These are phyloP conservation scores for Fusarium domesticum DNA, from an alignment of 2,329 filamentous ascomycete genomes.

Conservation along the genomic window DNA sequence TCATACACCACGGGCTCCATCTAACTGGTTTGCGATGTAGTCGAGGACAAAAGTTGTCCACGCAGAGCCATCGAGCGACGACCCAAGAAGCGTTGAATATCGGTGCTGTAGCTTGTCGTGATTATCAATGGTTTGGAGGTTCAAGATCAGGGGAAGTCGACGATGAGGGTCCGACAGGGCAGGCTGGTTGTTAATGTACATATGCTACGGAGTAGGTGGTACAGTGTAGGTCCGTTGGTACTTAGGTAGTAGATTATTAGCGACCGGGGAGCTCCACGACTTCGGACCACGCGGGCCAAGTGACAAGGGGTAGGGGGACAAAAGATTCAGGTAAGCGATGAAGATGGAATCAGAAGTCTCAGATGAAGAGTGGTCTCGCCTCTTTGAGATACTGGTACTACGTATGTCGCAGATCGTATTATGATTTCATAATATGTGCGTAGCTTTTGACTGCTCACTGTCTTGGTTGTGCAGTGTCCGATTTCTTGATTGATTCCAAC, in stretches of 20 bases:
- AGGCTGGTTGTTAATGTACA: slow-evolving; percentile 24
- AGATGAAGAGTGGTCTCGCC: not conserved
- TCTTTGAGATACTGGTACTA: not conserved
- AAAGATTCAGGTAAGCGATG: not conserved
- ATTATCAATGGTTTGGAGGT: slow-evolving; percentile 11
- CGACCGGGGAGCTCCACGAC: slow-evolving; percentile 7
- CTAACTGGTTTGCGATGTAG: slow-evolving; percentile 30
- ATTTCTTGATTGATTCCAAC: slow-evolving; percentile 18
- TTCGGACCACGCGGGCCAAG: not conserved
- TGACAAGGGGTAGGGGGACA: not conserved
- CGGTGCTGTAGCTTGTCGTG: slow-evolving; percentile 11
- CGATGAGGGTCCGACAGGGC: slow-evolving; percentile 19
- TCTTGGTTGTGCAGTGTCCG: not conserved
- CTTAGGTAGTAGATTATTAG: not conserved
- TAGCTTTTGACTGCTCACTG: not conserved
- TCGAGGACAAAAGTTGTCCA: slow-evolving; percentile 26
- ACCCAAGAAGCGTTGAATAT: slow-evolving; percentile 8
- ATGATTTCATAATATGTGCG: not conserved
- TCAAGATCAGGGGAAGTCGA: slow-evolving; percentile 23
- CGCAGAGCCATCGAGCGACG: slow-evolving; percentile 32
- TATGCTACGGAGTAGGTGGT: slow-evolving; percentile 1
- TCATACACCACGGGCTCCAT: slow-evolving; percentile 87
- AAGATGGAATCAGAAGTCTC: not conserved
- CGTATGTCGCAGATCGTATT: not conserved
- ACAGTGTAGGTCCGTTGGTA: not conserved